Evolutionary conservation across 2,329 filamentous ascomycete species (phyloP).

Genomic region (Ophiocordyceps camponoti-saundersi): DNA sequence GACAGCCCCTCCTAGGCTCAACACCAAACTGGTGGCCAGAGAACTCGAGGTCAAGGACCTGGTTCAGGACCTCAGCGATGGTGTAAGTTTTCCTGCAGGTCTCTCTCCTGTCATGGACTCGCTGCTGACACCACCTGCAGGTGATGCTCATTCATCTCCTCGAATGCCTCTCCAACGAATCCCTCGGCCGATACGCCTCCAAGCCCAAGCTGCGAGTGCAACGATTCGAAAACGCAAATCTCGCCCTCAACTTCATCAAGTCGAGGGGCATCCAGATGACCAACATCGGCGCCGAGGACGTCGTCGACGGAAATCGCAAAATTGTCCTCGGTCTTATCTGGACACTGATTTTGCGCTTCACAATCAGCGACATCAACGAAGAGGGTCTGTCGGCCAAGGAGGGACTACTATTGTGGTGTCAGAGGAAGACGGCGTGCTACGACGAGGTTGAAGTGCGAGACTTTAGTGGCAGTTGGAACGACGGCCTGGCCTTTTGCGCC

Average conservation of each 20-base stretch:
- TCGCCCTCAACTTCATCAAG: constrained; percentile 85
- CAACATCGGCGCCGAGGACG: constrained; percentile 95
- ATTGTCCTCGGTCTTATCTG: constrained; percentile 95
- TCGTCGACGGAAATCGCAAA: constrained; percentile 94
- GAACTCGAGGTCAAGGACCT: constrained; percentile 72
- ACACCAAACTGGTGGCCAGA: constrained; percentile 76
- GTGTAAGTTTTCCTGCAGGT: constrained; percentile 43
- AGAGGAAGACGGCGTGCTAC: constrained; percentile 96
- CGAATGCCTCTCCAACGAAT: constrained; percentile 88
- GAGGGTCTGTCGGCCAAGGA: constrained; percentile 97
- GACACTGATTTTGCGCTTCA: constrained; percentile 95
- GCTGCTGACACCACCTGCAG: constrained; percentile 23
- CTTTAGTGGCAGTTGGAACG: constrained; percentile 93
- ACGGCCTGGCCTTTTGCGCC: constrained; percentile 91
- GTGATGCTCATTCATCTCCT: constrained; percentile 92
- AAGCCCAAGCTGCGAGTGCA: constrained; percentile 94
- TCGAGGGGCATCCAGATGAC: constrained; percentile 87
- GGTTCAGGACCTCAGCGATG: constrained; percentile 79
- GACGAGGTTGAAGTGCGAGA: constrained; percentile 91
- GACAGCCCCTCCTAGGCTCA: constrained; percentile 47
- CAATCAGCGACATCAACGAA: constrained; percentile 96
- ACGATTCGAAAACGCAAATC: constrained; percentile 95
- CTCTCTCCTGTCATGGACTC: background rate
- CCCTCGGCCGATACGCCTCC: constrained; percentile 88
- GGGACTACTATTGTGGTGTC: constrained; percentile 88